Conservation (phyloP, 257 asterid species). For the Osmanthus fragrans region DNA sequence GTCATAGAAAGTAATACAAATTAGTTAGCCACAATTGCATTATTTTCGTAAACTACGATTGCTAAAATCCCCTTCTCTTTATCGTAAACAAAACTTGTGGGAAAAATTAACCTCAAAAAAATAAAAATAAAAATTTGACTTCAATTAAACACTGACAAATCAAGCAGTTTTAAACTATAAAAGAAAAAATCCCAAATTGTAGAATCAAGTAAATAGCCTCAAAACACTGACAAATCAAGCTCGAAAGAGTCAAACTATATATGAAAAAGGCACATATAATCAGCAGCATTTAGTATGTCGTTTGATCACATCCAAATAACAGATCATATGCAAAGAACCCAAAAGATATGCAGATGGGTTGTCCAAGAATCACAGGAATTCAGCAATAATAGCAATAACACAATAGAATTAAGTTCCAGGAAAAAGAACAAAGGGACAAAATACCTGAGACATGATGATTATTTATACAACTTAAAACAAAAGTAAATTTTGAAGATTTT, state of each 20-base stretch:
- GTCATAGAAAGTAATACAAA: neutral
- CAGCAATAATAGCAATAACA: neutral
- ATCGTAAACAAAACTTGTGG: neutral
- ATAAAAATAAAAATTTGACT: too few relatives aligned
- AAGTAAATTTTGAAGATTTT: neutral
- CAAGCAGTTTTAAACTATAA: too few relatives aligned
- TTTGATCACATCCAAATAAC: neutral
- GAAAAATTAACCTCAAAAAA: neutral
- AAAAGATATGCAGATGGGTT: neutral
- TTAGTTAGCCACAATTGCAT: neutral
- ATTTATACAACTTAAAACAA: neutral
- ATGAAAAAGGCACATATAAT: neutral
- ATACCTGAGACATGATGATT: constrained; percentile 1
- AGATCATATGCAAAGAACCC: neutral
- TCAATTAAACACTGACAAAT: too few relatives aligned
- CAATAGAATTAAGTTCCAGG: neutral
- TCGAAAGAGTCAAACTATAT: neutral
- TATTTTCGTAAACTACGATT: neutral
- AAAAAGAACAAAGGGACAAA: neutral
- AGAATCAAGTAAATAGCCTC: neutral
- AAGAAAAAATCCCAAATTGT: neutral
- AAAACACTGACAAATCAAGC: neutral
- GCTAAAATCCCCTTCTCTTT: neutral
- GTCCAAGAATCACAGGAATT: neutral
- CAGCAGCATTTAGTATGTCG: neutral